Percentiles rank a stretch among this genome's conserved stretches.
Conservation (phyloP, 306 rosid species). For the Potentilla sterilis region DNA sequence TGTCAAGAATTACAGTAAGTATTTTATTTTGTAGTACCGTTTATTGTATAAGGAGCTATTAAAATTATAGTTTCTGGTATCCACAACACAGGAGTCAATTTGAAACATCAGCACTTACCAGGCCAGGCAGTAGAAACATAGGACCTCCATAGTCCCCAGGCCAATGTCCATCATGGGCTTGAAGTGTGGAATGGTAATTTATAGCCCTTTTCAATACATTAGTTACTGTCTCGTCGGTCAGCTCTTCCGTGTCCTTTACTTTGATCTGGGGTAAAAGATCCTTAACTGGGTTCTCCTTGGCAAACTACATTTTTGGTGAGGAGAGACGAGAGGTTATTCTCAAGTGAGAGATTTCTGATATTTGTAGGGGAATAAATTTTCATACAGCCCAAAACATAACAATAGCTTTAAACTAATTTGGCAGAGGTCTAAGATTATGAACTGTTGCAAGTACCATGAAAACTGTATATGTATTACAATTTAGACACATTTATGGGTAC, state of each 20-base stretch:
- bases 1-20: slow-evolving; percentile 17
- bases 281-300: slow-evolving; percentile 51
- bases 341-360: background rate
- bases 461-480: background rate
- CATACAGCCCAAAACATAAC: background rate
- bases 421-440: background rate
- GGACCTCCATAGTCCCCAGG: slow-evolving; percentile 95
- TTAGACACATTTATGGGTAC: background rate
- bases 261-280: slow-evolving; percentile 52
- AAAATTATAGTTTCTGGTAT: background rate
- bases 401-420: background rate
- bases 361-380: background rate
- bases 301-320: slow-evolving; percentile 38
- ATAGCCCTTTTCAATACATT: slow-evolving; percentile 61
- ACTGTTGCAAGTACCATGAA: background rate
- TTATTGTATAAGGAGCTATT: background rate
- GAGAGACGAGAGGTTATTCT: background rate
- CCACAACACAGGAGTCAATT: slow-evolving; percentile 15
- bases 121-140: slow-evolving; percentile 90
- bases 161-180: slow-evolving; percentile 87
- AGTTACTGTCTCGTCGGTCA: slow-evolving; percentile 49
- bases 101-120: slow-evolving; percentile 43
- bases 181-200: slow-evolving; percentile 63
- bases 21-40: background rate
- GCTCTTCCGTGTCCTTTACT: slow-evolving; percentile 58